Base-by-base conservation (phyloP, 2,329 filamentous ascomycete species). In the Niveomyces coronatus region DNA sequence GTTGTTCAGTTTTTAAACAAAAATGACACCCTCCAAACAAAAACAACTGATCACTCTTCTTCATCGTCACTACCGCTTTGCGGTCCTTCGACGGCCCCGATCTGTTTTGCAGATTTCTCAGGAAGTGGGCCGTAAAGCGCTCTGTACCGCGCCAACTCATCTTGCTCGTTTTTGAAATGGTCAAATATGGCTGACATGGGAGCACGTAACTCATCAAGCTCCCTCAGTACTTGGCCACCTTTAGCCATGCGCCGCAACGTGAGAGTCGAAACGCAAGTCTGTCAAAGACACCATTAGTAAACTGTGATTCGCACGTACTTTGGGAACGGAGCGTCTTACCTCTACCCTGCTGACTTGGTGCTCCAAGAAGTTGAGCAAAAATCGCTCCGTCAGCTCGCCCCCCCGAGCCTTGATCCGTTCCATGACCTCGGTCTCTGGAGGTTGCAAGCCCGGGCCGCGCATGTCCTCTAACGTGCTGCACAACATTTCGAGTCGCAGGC, bases 261-360 rank as follows among this genome's bases (percentile, higher is more conserved):
- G 35, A 95, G 71, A 1, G 85, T 86, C 22, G 82, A 83, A 49
- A 88, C 74, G 54, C 85, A 91, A 36, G 85, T 81, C 86, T 93
- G 48, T 38, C 9, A 13, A 20, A 15, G n/a, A n/a, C n/a, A n/a
- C 11, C 28, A 11, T 33, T 11, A n/a, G 43, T 60, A 48, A 60
- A 51, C n/a, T n/a, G n/a, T n/a, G n/a, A n/a, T n/a, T n/a, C n/a
- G n/a, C n/a, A n/a, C n/a, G n/a, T n/a, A n/a, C n/a, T n/a, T n/a
- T n/a, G n/a, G n/a, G n/a, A n/a, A n/a, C n/a, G n/a, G n/a, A n/a
- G n/a, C n/a, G n/a, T n/a, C 80, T 62, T 68, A 93, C 87, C 78
- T 98, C 91, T 56, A 98, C 93, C 53, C 91, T 78, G 56, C 84
- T 88, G 49, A 98, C 83, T 70, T 95, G 87, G 56, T 96, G 88